Evolutionary conservation across 2,329 filamentous ascomycete genomes (phyloP).

Genomic region (Lizonia empirigonia): DNA sequence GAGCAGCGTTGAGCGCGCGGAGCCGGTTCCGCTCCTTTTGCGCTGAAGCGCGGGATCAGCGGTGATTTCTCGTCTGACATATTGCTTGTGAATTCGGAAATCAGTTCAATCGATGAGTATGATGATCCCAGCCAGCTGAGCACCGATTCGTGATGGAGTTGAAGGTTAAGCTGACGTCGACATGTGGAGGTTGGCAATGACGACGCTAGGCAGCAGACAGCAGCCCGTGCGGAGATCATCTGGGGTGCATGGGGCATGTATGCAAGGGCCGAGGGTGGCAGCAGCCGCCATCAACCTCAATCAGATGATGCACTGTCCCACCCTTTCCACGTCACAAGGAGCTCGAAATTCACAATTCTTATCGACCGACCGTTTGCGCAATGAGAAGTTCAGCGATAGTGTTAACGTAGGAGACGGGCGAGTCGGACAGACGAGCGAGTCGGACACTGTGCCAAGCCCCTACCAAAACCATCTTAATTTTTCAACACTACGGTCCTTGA

Average conservation of each 20-base stretch:
- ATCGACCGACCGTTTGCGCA: background rate
- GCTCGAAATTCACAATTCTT: background rate
- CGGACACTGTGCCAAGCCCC: too few species aligned
- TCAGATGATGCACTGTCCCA: constrained; percentile 2
- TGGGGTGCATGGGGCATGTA: constrained; percentile 29
- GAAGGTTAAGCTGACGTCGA: constrained; percentile 2
- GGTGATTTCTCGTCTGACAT: constrained; percentile 33
- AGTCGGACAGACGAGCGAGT: too few species aligned
- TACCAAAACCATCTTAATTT: too few species aligned
- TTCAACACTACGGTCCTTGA: too few species aligned
- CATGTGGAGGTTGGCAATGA: constrained; percentile 16
- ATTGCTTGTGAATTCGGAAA: background rate
- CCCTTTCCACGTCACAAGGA: background rate
- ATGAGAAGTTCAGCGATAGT: background rate
- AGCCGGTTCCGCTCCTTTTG: constrained; percentile 14
- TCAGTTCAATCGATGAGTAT: background rate
- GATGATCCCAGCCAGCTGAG: constrained; percentile 34
- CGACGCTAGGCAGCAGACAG: constrained; percentile 22
- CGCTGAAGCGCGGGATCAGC: constrained; percentile 22
- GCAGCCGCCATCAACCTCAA: constrained; percentile 1
- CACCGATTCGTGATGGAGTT: constrained; percentile 19
- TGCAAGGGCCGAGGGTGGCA: constrained; percentile 17
- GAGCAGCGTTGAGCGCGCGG: constrained; percentile 22
- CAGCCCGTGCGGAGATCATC: constrained; percentile 22
- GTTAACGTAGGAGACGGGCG: background rate